Conservation (phyloP, 1,139 yeast species). For the Arxiozyma slooffiae region DNA sequence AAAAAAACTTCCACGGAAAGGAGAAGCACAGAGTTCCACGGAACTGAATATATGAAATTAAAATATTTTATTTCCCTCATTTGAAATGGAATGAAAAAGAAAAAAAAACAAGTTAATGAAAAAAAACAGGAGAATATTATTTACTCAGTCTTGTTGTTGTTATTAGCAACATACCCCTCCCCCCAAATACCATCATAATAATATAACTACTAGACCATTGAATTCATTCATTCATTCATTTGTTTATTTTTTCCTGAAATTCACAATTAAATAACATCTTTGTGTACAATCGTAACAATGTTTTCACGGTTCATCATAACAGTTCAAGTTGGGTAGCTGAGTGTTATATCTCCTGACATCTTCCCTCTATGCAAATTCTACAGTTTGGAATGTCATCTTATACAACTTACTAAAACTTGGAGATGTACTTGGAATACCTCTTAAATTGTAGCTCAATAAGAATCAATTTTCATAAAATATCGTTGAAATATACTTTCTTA, state of each 20-base stretch:
- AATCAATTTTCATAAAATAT: slow-evolving; percentile 25
- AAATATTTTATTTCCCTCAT: too few species aligned
- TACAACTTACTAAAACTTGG: slow-evolving; percentile 23
- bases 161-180: too few species aligned
- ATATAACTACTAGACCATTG: neutral
- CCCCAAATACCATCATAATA: neutral
- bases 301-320: slow-evolving; percentile 3
- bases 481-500: slow-evolving; percentile 16
- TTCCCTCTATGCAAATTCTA: slow-evolving; percentile 25
- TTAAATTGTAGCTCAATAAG: slow-evolving; percentile 26
- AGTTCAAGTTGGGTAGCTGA: slow-evolving; percentile 11
- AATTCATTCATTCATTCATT: neutral
- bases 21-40: neutral
- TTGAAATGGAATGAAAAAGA: too few species aligned
- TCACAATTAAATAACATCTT: slow-evolving; percentile 6
- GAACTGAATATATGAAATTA: neutral
- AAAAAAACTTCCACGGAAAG: neutral
- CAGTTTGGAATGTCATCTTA: slow-evolving; percentile 27
- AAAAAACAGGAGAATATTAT: too few species aligned
- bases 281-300: slow-evolving; percentile 3
- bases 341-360: slow-evolving; percentile 18
- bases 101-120: too few species aligned
- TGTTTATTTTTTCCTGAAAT: too few species aligned
- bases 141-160: too few species aligned
- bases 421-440: slow-evolving; percentile 25